Conservation (phyloP, 2,329 filamentous ascomycete genomes). For the Apiospora saccharicola region DNA sequence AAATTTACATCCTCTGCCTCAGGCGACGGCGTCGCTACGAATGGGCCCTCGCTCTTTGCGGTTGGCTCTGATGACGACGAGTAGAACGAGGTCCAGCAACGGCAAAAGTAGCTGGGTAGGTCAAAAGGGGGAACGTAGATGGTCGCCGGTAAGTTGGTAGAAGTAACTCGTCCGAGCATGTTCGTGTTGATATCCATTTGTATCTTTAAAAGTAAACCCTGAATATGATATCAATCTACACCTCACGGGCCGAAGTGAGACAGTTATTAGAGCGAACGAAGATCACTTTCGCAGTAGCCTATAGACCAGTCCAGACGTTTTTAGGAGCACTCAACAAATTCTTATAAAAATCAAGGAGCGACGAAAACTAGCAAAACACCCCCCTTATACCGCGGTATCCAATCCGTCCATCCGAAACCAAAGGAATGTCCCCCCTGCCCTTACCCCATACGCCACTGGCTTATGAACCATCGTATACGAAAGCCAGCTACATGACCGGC, state of each 20-base stretch:
- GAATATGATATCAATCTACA: too few species aligned
- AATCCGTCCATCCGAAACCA: neutral
- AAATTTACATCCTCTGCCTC: neutral
- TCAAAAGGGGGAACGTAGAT: neutral
- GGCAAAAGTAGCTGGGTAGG: neutral
- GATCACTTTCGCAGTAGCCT: neutral
- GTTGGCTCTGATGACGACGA: neutral
- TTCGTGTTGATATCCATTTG: neutral
- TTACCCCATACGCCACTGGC: neutral
- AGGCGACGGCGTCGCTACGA: neutral
- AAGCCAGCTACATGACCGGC: neutral
- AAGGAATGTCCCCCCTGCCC: neutral
- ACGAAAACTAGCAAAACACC: neutral
- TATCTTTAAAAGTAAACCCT: neutral
- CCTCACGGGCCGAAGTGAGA: too few species aligned
- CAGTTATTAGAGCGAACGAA: too few species aligned
- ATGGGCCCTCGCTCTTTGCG: neutral
- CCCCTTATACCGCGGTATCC: neutral
- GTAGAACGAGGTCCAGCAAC: neutral
- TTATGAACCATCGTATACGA: neutral
- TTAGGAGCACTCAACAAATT: slow-evolving; percentile 5
- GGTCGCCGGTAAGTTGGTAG: neutral
- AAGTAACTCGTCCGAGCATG: neutral
- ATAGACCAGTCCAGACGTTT: neutral
- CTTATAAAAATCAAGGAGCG: slow-evolving; percentile 1